Evolutionary conservation across 2,329 filamentous ascomycete genomes (phyloP), one percentile per base, ranked within the genome.

Genomic region (Alternaria ethzedia): DNA sequence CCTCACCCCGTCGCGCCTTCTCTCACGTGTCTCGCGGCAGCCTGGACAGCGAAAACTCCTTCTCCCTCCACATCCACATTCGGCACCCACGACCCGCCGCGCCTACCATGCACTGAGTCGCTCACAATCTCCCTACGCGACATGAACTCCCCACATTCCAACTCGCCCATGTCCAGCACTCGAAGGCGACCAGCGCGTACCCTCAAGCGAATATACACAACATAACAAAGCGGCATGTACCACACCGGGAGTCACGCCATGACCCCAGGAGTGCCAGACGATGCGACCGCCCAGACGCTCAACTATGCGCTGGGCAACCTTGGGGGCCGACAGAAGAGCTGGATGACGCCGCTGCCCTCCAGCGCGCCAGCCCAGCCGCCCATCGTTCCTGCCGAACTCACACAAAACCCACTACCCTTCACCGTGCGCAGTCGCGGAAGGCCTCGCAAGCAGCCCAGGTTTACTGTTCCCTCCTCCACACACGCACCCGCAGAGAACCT

Each of bases 261-360:
- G 72, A 45, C 46, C 54, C n/a, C 50, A 57, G 28, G 13, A 26
- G 20, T 61, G 47, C 59, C 61, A 15, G 63, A 54, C 50, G 49
- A 68, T 47, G 55, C 68, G 32, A 70, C 65, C 28, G 65, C 68
- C 20, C 66, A 63, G 26, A 73, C 75, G 1, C 72, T 79, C 57
- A 68, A 72, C 58, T 59, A 65, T 55, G 74, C 72, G 1, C 67
- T 79, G 55, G 76, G 77, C 26, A 75, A 69, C 26, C 64, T 78
- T 21, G 76, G 76, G 13, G 75, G 72, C 2, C 65, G 58, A 32
- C 71, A 69, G 26, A 79, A 76, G 67, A 67, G 71, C 44, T 80
- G 77, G 77, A 79, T 79, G 76, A 13, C 30, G 6, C 15, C n/a
- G 59, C 15, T 21, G 59, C 59, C 59, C 25, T 13, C 36, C 5